Evolutionary conservation across 1,284 basidiomycete species (phyloP).

Genomic region (Xerocomus amazonicus): DNA sequence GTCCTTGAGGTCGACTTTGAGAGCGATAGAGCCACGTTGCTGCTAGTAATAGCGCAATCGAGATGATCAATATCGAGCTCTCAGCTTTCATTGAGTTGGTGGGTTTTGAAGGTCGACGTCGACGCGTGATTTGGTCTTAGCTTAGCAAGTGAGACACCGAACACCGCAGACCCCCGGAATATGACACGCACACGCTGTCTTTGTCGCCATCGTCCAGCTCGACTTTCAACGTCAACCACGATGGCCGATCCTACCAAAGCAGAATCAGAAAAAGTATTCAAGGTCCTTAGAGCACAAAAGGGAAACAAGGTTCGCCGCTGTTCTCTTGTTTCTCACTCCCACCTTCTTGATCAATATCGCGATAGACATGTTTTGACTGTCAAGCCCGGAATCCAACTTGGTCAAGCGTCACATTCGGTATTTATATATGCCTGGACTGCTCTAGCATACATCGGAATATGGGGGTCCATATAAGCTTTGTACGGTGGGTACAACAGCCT

Average conservation of each 20-base stretch:
- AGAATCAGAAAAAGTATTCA: conserved; percentile 78
- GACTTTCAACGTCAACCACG: conserved; percentile 6
- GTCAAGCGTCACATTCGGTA: conserved; percentile 94
- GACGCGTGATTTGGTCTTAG: too few relatives aligned
- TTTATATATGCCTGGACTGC: conserved; percentile 98
- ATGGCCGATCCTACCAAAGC: conserved; percentile 75
- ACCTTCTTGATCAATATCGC: conserved; percentile 3
- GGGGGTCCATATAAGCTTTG: conserved; percentile 98
- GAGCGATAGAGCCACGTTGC: conserved; percentile 22
- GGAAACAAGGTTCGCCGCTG: conserved; percentile 76
- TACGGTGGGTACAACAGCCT: conserved; percentile 59
- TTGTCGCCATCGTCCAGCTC: conserved; percentile 4
- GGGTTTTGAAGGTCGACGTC: too few relatives aligned
- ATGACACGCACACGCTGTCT: not conserved
- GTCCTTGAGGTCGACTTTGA: conserved; percentile 5
- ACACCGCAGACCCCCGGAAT: not conserved
- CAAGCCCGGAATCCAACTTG: conserved; percentile 96
- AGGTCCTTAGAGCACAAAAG: conserved; percentile 75
- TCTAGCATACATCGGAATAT: conserved; percentile 94
- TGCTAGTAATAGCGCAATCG: conserved; percentile 15
- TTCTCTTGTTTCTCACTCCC: conserved; percentile 2
- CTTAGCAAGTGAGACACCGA: not conserved
- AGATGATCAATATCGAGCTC: conserved; percentile 3
- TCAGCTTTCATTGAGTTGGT: too few relatives aligned
- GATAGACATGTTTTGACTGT: conserved; percentile 94